A percentile compares a stretch with the other conserved stretches of the same genome.
phyloP scores from a whole-genome alignment of 345 rosid species.

The Salix suchowensis region DNA sequence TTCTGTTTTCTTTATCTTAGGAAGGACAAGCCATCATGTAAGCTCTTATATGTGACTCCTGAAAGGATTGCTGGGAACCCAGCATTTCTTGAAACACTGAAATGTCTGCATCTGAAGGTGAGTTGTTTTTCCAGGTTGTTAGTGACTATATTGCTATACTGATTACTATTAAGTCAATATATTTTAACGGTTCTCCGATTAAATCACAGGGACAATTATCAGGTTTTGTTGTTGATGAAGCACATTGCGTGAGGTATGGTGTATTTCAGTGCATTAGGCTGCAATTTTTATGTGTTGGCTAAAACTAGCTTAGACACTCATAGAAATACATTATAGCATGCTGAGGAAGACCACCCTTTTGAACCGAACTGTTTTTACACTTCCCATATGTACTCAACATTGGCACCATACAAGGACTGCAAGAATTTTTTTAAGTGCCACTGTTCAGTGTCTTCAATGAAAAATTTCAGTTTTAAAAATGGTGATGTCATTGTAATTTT shows the following conservation, averaged over 20 bases:
- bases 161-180: neutral
- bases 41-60: slow-evolving; percentile 88
- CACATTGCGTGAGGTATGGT: slow-evolving; percentile 82
- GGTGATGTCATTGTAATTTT: no score
- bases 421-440: no score
- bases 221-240: slow-evolving; percentile 90
- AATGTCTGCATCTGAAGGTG: slow-evolving; percentile 63
- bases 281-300: neutral
- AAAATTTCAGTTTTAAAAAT: no score
- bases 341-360: neutral
- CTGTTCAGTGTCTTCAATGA: no score
- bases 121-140: slow-evolving; percentile 1
- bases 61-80: slow-evolving; percentile 77
- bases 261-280: neutral
- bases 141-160: neutral
- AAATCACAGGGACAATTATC: slow-evolving; percentile 57
- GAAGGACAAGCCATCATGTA: slow-evolving; percentile 75
- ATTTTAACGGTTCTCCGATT: slow-evolving; percentile 1
- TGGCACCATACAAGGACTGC: neutral
- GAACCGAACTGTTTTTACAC: neutral
- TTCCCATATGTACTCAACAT: neutral
- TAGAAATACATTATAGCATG: neutral
- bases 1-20: slow-evolving; percentile 29
- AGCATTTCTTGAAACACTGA: slow-evolving; percentile 54
- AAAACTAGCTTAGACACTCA: neutral